A percentile compares a stretch with the other conserved stretches of the same genome.
These are phyloP conservation scores for Acer saccharum DNA, from an alignment of 345 rosid genomes.

Conservation along the genomic window DNA sequence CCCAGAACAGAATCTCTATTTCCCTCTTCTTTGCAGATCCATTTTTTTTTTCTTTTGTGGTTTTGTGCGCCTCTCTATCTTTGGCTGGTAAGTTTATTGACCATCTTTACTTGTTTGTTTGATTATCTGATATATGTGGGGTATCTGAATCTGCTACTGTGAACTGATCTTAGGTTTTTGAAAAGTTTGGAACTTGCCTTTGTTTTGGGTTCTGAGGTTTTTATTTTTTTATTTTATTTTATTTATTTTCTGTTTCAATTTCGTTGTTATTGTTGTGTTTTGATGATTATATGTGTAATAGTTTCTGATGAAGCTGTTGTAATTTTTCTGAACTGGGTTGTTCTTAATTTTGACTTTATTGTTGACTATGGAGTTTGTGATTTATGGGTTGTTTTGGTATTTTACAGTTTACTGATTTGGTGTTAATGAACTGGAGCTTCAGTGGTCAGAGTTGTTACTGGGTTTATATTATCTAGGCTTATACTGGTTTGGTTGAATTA, in stretches of 20 bases:
- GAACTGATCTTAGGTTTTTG: constrained; percentile 23
- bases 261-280: not conserved
- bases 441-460: constrained; percentile 43
- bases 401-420: constrained; percentile 44
- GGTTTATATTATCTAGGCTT: constrained; percentile 31
- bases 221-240: constrained; percentile 24
- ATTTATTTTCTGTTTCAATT: not conserved
- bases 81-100: constrained; percentile 24
- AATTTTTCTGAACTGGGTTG: constrained; percentile 23
- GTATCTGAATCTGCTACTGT: not conserved
- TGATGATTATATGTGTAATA: not conserved
- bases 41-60: not conserved
- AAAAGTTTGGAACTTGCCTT: constrained; percentile 15
- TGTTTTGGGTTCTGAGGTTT: not conserved
- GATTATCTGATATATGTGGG: not conserved
- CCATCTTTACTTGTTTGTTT: not conserved
- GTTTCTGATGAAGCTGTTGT: not conserved
- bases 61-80: not conserved
- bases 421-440: constrained; percentile 56
- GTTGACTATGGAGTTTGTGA: constrained; percentile 18
- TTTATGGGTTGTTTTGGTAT: constrained; percentile 16
- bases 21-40: constrained; percentile 28
- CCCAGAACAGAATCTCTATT: constrained; percentile 1
- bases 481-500: constrained; percentile 24
- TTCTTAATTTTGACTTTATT: constrained; percentile 23